Conservation (phyloP, 23 red algal species). For the Gracilaria domingensis region DNA sequence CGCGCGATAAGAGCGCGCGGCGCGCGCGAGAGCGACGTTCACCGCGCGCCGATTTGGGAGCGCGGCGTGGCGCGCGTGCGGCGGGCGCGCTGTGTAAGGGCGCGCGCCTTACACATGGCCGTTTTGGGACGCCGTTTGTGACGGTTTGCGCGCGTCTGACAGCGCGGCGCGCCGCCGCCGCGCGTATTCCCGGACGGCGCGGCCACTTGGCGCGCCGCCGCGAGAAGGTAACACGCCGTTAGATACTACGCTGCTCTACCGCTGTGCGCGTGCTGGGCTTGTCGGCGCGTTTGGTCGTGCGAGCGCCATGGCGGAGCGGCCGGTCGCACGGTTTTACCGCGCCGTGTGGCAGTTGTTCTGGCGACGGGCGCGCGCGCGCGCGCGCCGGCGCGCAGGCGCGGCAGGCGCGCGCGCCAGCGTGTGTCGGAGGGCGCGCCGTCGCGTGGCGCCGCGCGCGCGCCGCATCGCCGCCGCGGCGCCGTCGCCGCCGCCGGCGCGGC, state of each 20-base stretch:
- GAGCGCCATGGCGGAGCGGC: not conserved
- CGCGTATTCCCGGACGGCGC: not conserved
- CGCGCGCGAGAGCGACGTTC: no score
- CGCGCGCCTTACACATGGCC: not conserved
- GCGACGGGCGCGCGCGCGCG: not conserved
- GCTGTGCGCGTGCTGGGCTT: not conserved
- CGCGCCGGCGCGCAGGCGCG: no score
- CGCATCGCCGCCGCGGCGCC: no score
- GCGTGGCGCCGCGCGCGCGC: no score
- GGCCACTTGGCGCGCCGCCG: not conserved
- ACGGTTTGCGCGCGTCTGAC: not conserved
- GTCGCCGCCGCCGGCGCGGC: no score
- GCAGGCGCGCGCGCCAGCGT: no score
- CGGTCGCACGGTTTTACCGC: slow-evolving; percentile 11
- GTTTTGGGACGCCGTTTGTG: not conserved
- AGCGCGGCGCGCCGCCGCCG: not conserved
- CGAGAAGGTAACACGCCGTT: no score
- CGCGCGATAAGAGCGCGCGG: no score
- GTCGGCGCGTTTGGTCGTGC: slow-evolving; percentile 3
- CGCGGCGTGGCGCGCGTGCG: not conserved
- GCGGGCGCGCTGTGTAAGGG: not conserved
- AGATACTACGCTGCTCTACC: not conserved
- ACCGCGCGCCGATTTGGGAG: not conserved
- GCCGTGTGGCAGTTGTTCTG: not conserved
- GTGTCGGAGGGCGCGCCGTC: no score